Evolutionary conservation across 2,329 filamentous ascomycete species (phyloP).

Genomic region (Didymella glomerata): DNA sequence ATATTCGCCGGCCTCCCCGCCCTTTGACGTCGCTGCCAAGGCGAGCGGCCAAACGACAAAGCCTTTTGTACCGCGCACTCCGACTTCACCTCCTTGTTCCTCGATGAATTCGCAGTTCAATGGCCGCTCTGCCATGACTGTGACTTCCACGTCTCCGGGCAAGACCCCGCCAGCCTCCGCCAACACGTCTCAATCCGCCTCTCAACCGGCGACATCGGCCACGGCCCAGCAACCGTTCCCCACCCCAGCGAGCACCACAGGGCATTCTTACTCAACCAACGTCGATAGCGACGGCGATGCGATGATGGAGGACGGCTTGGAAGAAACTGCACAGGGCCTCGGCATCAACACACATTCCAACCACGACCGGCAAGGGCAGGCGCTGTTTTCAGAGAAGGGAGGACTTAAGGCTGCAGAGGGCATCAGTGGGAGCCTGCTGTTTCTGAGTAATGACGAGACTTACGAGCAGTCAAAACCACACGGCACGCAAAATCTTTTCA

Average conservation of each 20-base stretch:
- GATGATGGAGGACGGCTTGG: constrained; percentile 51
- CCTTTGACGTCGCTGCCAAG: constrained; percentile 52
- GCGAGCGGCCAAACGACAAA: constrained; percentile 51
- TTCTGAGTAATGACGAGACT: constrained; percentile 48
- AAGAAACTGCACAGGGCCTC: constrained; percentile 40
- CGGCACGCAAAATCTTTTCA: constrained; percentile 65
- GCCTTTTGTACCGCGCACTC: constrained; percentile 57
- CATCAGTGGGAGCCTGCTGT: constrained; percentile 44
- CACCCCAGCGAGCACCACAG: constrained; percentile 52
- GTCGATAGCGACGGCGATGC: constrained; percentile 55
- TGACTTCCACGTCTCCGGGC: constrained; percentile 39
- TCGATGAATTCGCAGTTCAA: constrained; percentile 56
- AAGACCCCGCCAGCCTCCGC: constrained; percentile 56
- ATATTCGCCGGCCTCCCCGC: constrained; percentile 57
- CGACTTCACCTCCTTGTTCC: constrained; percentile 58
- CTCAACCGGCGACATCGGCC: constrained; percentile 46
- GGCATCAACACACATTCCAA: constrained; percentile 54
- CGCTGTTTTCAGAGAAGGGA: constrained; percentile 36
- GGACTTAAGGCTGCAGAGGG: constrained; percentile 42
- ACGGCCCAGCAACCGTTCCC: constrained; percentile 45
- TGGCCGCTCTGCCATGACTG: constrained; percentile 44
- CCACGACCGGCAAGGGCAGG: constrained; percentile 56
- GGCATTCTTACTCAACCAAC: constrained; percentile 41
- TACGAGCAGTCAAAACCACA: constrained; percentile 62
- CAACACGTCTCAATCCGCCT: constrained; percentile 46